Conservation (phyloP, 176 grass and related monocot species). For the Carex myosuroides region DNA sequence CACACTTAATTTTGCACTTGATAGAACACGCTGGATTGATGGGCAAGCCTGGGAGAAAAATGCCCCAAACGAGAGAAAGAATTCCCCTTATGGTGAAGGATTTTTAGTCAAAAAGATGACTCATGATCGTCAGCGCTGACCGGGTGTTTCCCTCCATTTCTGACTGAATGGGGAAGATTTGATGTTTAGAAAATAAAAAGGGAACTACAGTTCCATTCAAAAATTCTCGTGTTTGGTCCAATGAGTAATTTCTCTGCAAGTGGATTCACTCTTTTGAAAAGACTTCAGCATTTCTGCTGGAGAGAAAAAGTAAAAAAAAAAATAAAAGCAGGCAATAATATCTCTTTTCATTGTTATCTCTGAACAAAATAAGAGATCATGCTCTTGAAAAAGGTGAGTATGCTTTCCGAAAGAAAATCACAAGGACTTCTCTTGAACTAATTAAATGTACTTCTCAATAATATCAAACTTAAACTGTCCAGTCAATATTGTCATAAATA, state of each 20-base stretch:
- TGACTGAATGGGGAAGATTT: neutral
- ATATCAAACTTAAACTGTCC: neutral
- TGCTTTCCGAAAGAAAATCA: neutral
- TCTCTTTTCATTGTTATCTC: neutral
- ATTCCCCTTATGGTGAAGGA: neutral
- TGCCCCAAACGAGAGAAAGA: neutral
- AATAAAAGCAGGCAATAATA: neutral
- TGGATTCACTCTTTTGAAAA: neutral
- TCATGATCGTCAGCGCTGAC: neutral
- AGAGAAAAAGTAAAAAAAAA: neutral
- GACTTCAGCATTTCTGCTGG: neutral
- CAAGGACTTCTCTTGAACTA: neutral
- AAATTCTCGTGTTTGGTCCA: neutral
- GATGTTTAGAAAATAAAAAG: neutral
- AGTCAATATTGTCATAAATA: neutral
- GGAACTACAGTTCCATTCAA: neutral
- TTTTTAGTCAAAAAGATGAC: neutral
- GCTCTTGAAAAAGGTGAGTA: neutral
- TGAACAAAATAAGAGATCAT: neutral
- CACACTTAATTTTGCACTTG: neutral
- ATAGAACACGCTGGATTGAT: neutral
- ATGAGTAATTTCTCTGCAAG: neutral
- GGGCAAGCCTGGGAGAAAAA: neutral
- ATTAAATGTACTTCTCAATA: neutral
- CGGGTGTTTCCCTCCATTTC: neutral